Conservation (phyloP, 2,329 filamentous ascomycete genomes). For the Alternaria angustiovoidea region DNA sequence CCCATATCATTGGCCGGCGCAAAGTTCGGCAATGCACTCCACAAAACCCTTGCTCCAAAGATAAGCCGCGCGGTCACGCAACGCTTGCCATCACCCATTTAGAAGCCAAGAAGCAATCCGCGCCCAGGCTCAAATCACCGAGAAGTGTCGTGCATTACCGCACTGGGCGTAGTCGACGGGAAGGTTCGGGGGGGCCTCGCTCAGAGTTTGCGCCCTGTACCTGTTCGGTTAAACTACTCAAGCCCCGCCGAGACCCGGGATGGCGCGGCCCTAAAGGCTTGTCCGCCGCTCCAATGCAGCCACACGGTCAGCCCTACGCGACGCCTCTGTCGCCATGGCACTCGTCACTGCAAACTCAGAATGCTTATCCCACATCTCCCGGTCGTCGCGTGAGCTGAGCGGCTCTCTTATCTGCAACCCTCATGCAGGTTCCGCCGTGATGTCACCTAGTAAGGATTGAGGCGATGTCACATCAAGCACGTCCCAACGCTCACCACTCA, state of each 20-base stretch:
- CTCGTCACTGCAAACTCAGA: slow-evolving; percentile 11
- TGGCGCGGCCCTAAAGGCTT: slow-evolving; percentile 33
- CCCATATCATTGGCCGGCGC: slow-evolving; percentile 15
- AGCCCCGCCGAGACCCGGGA: slow-evolving; percentile 31
- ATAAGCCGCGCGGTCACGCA: slow-evolving; percentile 9
- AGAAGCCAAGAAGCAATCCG: slow-evolving; percentile 1
- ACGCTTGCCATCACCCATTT: neutral
- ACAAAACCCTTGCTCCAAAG: slow-evolving; percentile 8
- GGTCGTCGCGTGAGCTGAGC: neutral
- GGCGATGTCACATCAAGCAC: slow-evolving; percentile 27
- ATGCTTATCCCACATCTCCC: neutral
- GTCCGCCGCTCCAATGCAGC: slow-evolving; percentile 19
- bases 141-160: slow-evolving; percentile 27
- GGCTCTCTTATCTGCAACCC: neutral
- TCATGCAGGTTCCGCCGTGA: neutral
- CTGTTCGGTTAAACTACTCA: slow-evolving; percentile 27
- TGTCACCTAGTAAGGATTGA: neutral
- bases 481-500: slow-evolving; percentile 25
- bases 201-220: slow-evolving; percentile 18
- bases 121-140: slow-evolving; percentile 3
- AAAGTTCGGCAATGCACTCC: slow-evolving; percentile 19
- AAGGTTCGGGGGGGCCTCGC: slow-evolving; percentile 19
- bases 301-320: slow-evolving; percentile 16
- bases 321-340: slow-evolving; percentile 10
- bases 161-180: slow-evolving; percentile 19